Percentiles rank a stretch among this genome's conserved stretches.
Evolutionary conservation across 2,329 filamentous ascomycete genomes (phyloP).

Genomic region (Aulographum hederae): DNA sequence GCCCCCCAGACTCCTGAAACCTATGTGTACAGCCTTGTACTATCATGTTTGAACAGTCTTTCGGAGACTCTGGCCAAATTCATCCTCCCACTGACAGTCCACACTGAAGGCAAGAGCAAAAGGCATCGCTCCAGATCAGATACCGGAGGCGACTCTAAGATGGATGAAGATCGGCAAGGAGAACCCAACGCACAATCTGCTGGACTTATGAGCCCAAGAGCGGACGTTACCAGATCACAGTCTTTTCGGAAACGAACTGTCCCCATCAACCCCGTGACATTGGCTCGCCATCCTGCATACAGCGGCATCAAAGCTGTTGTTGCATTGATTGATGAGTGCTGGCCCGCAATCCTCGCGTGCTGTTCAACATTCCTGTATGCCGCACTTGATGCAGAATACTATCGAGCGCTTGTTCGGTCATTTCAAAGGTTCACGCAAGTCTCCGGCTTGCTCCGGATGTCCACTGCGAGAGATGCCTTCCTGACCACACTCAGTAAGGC

Average conservation of each 20-base stretch:
- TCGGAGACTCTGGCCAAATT: constrained; percentile 90
- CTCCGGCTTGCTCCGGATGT: constrained; percentile 66
- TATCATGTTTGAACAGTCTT: constrained; percentile 76
- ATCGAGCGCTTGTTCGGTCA: constrained; percentile 75
- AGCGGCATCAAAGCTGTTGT: constrained; percentile 60
- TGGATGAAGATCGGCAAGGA: constrained; percentile 28
- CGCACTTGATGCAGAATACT: constrained; percentile 81
- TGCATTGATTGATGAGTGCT: constrained; percentile 73
- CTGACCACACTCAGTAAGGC: constrained; percentile 86
- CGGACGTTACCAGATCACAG: constrained; percentile 33
- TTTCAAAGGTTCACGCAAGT: constrained; percentile 95
- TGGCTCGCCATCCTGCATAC: constrained; percentile 55
- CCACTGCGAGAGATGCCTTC: constrained; percentile 82
- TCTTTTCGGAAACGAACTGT: constrained; percentile 61
- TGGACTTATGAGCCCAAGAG: too few species aligned
- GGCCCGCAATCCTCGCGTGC: constrained; percentile 86
- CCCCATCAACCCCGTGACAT: constrained; percentile 63
- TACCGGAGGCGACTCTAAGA: constrained; percentile 23
- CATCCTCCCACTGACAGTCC: constrained; percentile 76
- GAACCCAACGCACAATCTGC: constrained; percentile 7
- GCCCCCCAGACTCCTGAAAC: constrained; percentile 73
- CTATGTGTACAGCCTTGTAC: constrained; percentile 76
- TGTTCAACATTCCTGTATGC: constrained; percentile 93
- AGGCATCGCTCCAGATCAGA: constrained; percentile 22
- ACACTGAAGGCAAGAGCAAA: constrained; percentile 52